Percentiles rank a stretch among this genome's conserved stretches.
phyloP scores from a whole-genome alignment of 2,329 filamentous ascomycete species.

The Tolypocladium pustulatum region DNA sequence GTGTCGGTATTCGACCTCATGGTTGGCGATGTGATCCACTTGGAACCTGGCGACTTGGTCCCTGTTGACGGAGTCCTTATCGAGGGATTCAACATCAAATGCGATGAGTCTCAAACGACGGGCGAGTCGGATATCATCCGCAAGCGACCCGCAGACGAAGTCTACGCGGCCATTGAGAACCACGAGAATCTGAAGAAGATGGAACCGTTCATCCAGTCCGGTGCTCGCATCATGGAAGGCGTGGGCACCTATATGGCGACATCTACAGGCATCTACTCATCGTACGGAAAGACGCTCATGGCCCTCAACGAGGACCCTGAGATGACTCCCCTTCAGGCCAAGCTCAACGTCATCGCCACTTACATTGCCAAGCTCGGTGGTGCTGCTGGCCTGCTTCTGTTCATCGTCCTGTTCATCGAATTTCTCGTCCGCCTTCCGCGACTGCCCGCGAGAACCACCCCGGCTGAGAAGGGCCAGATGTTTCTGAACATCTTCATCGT shows the following conservation, averaged over 20 bases:
- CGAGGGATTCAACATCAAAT: conserved; percentile 63
- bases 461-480: conserved; percentile 67
- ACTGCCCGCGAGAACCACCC: conserved; percentile 33
- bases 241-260: conserved; percentile 67
- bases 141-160: conserved; percentile 57
- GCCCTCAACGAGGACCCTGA: conserved; percentile 63
- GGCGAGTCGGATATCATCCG: conserved; percentile 68
- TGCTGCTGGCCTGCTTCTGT: conserved; percentile 66
- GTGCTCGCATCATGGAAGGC: conserved; percentile 66
- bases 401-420: conserved; percentile 76
- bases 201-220: conserved; percentile 80
- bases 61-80: conserved; percentile 67
- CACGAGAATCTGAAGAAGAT: conserved; percentile 58
- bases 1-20: conserved; percentile 60
- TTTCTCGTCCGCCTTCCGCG: conserved; percentile 61
- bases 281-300: conserved; percentile 67
- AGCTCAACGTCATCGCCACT: conserved; percentile 63
- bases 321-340: conserved; percentile 66
- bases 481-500: conserved; percentile 71
- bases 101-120: conserved; percentile 70
- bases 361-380: conserved; percentile 72
- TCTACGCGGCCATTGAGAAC: conserved; percentile 58
- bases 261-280: conserved; percentile 62
- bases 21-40: conserved; percentile 58
- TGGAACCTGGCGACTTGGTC: conserved; percentile 67